Percentiles rank a stretch among this genome's conserved stretches.
These are phyloP conservation scores for Magnolia changhungtana DNA, from an alignment of 164 flowering plant genomes.

Conservation along the genomic window DNA sequence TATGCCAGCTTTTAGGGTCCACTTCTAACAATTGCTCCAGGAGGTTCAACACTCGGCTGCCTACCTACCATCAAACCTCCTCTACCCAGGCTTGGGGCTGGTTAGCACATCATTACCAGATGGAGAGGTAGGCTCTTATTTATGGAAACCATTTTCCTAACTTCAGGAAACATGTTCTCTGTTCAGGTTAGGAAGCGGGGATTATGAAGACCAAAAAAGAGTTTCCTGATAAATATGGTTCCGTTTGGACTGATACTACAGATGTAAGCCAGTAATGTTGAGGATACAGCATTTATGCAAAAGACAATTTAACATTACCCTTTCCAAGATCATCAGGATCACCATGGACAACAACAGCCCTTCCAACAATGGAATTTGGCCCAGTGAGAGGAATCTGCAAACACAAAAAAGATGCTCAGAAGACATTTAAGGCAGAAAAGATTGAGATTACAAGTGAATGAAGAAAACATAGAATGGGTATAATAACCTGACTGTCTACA, in stretches of 20 bases:
- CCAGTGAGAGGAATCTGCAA: conserved; percentile 87
- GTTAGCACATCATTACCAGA: too few relatives aligned
- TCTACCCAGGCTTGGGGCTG: too few relatives aligned
- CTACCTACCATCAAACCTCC: too few relatives aligned
- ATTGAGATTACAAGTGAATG: neutral
- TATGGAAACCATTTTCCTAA: too few relatives aligned
- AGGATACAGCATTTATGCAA: neutral
- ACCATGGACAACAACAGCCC: conserved; percentile 96
- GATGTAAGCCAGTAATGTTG: neutral
- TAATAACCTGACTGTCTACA: conserved; percentile 61
- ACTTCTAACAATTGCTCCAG: too few relatives aligned
- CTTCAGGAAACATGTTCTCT: too few relatives aligned
- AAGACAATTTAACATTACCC: conserved; percentile 41
- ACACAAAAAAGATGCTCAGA: conserved; percentile 1
- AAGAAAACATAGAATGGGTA: neutral
- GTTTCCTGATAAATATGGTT: neutral
- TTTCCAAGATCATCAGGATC: conserved; percentile 99
- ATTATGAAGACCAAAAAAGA: neutral
- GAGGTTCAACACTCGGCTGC: too few relatives aligned
- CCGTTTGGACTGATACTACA: neutral
- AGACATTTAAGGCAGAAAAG: neutral
- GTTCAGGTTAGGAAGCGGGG: too few relatives aligned
- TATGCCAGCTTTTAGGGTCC: too few relatives aligned
- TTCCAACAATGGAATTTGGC: conserved; percentile 79
- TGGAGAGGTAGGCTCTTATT: too few relatives aligned